phyloP scores from a whole-genome alignment of 148 eudicot species.

The Amaranthus palmeri region DNA sequence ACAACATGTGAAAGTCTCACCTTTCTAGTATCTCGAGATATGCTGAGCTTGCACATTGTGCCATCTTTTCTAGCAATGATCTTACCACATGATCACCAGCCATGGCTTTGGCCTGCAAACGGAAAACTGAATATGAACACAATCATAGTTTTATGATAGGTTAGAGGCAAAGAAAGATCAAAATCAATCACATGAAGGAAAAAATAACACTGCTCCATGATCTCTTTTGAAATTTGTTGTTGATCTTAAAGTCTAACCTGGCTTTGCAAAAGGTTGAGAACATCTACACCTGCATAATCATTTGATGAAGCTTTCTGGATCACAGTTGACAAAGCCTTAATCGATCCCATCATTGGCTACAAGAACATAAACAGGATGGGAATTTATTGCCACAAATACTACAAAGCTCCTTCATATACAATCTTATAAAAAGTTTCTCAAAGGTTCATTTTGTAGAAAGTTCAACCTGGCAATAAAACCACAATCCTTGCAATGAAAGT shows the following conservation, averaged over 20 bases:
- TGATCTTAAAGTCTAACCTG: conserved; percentile 48
- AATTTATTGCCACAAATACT: background rate
- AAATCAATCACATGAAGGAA: background rate
- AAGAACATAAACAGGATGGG: conserved; percentile 9
- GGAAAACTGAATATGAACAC: background rate
- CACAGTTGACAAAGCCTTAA: conserved; percentile 81
- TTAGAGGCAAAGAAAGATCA: background rate
- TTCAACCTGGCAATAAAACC: conserved; percentile 96
- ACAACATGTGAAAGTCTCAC: conserved; percentile 30
- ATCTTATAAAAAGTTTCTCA: background rate
- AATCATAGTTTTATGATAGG: background rate
- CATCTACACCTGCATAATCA: conserved; percentile 66
- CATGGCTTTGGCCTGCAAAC: conserved; percentile 84
- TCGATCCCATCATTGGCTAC: conserved; percentile 92
- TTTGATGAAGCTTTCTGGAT: conserved; percentile 61
- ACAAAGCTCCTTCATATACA: background rate
- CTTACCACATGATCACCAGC: conserved; percentile 91
- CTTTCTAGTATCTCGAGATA: conserved; percentile 94
- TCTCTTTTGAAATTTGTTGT: background rate
- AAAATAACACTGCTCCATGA: conserved; percentile 3
- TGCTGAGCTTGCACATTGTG: conserved; percentile 79
- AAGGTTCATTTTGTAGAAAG: conserved; percentile 14
- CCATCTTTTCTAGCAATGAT: conserved; percentile 86
- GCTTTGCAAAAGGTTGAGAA: conserved; percentile 91
- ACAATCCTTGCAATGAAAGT: conserved; percentile 92